These are phyloP conservation scores for Pseudocercospora pini-densiflorae DNA, from an alignment of 2,329 filamentous ascomycete species.

Conservation along the genomic window DNA sequence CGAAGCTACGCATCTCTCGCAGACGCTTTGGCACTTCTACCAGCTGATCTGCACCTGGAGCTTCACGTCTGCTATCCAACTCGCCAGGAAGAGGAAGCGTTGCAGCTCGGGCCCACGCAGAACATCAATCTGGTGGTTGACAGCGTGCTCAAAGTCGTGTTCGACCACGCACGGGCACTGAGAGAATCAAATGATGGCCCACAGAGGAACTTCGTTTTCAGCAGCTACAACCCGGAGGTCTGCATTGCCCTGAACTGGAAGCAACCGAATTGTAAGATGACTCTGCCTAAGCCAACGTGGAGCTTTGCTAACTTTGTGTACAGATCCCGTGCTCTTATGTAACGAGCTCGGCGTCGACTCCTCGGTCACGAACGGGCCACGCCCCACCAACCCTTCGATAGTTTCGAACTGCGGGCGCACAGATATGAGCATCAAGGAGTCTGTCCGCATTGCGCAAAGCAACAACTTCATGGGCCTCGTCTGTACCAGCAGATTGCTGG, in stretches of 20 bases:
- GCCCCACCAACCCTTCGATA: slow-evolving; percentile 31
- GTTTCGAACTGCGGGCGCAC: slow-evolving; percentile 68
- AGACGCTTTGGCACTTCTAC: slow-evolving; percentile 76
- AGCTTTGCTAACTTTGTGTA: slow-evolving; percentile 20
- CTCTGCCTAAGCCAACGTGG: neutral
- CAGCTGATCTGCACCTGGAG: slow-evolving; percentile 82
- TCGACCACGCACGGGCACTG: slow-evolving; percentile 81
- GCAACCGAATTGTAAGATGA: slow-evolving; percentile 81
- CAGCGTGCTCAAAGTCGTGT: slow-evolving; percentile 80
- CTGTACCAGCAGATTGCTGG: slow-evolving; percentile 83
- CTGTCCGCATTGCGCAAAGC: slow-evolving; percentile 86
- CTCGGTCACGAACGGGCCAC: slow-evolving; percentile 13
- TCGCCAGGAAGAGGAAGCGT: slow-evolving; percentile 68
- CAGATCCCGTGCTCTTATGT: slow-evolving; percentile 88
- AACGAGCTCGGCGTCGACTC: slow-evolving; percentile 69
- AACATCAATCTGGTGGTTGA: slow-evolving; percentile 90
- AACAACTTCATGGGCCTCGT: slow-evolving; percentile 99
- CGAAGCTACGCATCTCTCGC: slow-evolving; percentile 77
- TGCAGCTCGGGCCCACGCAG: slow-evolving; percentile 73
- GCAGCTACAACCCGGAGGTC: slow-evolving; percentile 85
- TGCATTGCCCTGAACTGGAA: slow-evolving; percentile 99
- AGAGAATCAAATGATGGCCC: slow-evolving; percentile 69
- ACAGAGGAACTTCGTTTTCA: slow-evolving; percentile 88
- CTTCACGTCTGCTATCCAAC: slow-evolving; percentile 91
- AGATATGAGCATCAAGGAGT: slow-evolving; percentile 89